Conservation (phyloP, 176 grass and related monocot genomes). For the Oryza coarctata region DNA sequence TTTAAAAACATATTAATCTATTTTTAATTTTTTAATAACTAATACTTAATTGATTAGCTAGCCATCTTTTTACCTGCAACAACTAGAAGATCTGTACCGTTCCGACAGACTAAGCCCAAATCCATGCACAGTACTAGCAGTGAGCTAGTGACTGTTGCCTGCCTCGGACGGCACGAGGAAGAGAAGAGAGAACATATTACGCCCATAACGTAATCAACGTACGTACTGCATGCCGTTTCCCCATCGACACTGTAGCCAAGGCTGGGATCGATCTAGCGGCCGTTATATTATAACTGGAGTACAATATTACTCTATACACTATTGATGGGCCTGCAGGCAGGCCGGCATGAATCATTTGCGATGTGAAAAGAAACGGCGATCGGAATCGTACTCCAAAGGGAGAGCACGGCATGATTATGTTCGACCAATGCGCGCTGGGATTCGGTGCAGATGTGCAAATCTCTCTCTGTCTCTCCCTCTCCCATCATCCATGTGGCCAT, state of each 20-base stretch:
- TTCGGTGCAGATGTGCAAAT: constrained; percentile 15
- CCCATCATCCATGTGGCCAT: too few species aligned
- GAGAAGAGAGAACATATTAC: constrained; percentile 1
- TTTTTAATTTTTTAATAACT: too few species aligned
- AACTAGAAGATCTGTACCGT: too few species aligned
- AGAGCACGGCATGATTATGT: constrained; percentile 33
- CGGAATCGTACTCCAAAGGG: constrained; percentile 31
- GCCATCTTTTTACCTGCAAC: too few species aligned
- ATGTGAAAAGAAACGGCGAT: constrained; percentile 34
- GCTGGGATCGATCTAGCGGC: constrained; percentile 12
- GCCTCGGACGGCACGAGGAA: constrained; percentile 38
- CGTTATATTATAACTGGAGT: background rate
- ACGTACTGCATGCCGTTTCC: background rate
- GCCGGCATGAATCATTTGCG: constrained; percentile 26
- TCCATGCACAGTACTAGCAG: background rate
- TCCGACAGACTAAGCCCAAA: too few species aligned
- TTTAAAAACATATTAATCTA: too few species aligned
- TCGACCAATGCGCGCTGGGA: constrained; percentile 21
- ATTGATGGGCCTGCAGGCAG: background rate
- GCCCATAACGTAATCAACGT: constrained; percentile 39
- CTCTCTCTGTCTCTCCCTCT: too few species aligned
- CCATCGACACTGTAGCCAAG: constrained; percentile 35
- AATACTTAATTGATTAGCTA: too few species aligned
- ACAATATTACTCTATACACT: too few species aligned
- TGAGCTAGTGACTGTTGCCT: background rate